Evolutionary conservation across 768 basidiomycete species (phyloP).

Genomic region (Mycena alexandri): DNA sequence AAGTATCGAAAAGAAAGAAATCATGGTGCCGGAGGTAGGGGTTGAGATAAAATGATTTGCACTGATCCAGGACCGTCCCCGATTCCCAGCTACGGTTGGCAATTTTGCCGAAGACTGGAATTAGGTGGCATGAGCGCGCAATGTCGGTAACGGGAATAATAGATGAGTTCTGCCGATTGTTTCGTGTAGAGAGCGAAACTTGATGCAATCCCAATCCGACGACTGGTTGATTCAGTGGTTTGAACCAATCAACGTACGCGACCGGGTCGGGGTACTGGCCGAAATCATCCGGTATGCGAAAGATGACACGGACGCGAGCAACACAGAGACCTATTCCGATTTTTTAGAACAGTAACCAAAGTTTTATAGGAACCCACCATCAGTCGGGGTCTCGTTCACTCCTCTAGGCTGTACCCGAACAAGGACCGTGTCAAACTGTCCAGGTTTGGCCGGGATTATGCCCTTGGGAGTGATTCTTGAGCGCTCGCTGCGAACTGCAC

Average conservation of each 20-base stretch:
- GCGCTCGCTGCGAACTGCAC: constrained; percentile 23
- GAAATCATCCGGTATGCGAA: constrained; percentile 38
- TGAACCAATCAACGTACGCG: constrained; percentile 46
- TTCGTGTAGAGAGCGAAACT: constrained; percentile 34
- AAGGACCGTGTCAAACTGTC: constrained; percentile 42
- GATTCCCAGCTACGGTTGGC: constrained; percentile 39
- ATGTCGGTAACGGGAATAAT: constrained; percentile 44
- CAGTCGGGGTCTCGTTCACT: constrained; percentile 16
- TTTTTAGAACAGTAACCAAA: too few relatives aligned
- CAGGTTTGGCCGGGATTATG: constrained; percentile 34
- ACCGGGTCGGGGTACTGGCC: constrained; percentile 36
- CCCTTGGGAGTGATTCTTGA: constrained; percentile 27
- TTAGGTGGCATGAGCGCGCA: constrained; percentile 46
- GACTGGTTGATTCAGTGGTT: constrained; percentile 35
- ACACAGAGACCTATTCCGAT: constrained; percentile 38
- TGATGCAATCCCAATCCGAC: constrained; percentile 36
- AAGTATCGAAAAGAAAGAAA: constrained; percentile 44
- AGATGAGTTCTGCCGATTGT: constrained; percentile 28
- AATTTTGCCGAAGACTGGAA: constrained; percentile 41
- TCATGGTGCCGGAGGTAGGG: constrained; percentile 47
- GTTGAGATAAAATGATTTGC: constrained; percentile 44
- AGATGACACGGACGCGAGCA: constrained; percentile 45
- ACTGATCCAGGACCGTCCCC: constrained; percentile 39
- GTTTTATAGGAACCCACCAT: constrained; percentile 27
- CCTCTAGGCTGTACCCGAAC: constrained; percentile 13